Conservation (phyloP, 352 stramenopile species). For the Plasmopara viticola region DNA sequence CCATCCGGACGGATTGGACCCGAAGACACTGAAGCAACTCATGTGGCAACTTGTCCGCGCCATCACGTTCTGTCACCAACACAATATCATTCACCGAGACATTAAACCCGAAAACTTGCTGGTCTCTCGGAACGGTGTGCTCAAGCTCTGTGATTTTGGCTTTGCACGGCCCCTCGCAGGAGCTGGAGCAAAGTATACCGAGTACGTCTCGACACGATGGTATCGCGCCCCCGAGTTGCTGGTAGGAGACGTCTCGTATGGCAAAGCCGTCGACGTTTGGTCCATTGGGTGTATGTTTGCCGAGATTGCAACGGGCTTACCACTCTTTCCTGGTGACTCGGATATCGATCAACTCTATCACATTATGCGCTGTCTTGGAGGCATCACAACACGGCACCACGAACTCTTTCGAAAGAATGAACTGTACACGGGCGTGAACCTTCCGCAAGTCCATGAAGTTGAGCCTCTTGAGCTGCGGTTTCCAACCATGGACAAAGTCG, state of each 20-base stretch:
- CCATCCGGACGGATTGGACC: conserved; percentile 72
- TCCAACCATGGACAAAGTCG: conserved; percentile 52
- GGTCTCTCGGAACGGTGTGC: conserved; percentile 88
- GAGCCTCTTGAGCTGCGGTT: conserved; percentile 63
- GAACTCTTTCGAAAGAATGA: conserved; percentile 81
- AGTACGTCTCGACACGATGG: conserved; percentile 92
- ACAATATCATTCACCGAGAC: conserved; percentile 94
- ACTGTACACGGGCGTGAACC: conserved; percentile 74
- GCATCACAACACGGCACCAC: conserved; percentile 64
- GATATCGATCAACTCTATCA: conserved; percentile 93
- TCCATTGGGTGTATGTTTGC: conserved; percentile 94
- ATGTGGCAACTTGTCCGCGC: conserved; percentile 82
- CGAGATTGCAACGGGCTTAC: conserved; percentile 94
- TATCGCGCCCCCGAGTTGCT: conserved; percentile 93
- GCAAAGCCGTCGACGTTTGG: conserved; percentile 96
- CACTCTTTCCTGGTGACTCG: conserved; percentile 94
- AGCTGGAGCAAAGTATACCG: conserved; percentile 69
- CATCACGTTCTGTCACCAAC: conserved; percentile 92
- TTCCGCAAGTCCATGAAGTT: conserved; percentile 46
- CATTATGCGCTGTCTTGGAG: conserved; percentile 74
- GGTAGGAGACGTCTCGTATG: conserved; percentile 86
- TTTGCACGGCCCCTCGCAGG: conserved; percentile 66
- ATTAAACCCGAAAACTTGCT: conserved; percentile 94
- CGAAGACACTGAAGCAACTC: conserved; percentile 56
- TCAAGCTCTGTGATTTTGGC: conserved; percentile 92